Percentiles rank a stretch among this genome's conserved stretches.
Conservation (phyloP, 345 rosid species). For the Citrus maxima region DNA sequence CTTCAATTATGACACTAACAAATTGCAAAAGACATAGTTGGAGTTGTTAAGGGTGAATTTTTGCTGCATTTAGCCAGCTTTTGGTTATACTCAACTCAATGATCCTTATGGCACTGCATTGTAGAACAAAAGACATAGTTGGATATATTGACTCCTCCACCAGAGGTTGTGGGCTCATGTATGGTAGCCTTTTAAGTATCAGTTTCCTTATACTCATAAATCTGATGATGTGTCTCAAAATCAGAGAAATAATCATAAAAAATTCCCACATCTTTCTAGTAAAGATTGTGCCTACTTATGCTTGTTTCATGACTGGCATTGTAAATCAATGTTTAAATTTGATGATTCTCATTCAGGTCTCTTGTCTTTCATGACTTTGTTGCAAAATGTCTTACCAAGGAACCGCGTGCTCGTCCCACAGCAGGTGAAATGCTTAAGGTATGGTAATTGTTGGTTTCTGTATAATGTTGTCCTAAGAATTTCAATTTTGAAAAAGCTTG, state of each 20-base stretch:
- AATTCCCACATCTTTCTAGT: background rate
- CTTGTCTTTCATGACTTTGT: conserved; percentile 97
- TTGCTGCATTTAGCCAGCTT: background rate
- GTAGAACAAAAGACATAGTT: background rate
- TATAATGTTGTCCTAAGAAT: background rate
- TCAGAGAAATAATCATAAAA: background rate
- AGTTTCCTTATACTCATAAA: background rate
- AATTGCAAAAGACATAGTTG: background rate
- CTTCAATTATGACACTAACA: background rate
- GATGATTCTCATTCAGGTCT: conserved; percentile 56
- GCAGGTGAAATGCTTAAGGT: conserved; percentile 98
- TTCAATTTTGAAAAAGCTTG: background rate
- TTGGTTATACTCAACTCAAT: background rate
- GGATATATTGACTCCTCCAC: background rate
- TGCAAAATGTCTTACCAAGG: conserved; percentile 95
- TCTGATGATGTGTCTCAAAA: background rate
- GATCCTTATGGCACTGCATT: background rate
- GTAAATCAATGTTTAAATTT: conserved; percentile 9
- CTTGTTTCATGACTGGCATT: background rate
- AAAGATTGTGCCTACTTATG: background rate
- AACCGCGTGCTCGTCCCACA: conserved; percentile 90
- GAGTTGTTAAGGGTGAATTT: background rate
- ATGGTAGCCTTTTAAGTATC: background rate
- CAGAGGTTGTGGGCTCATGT: background rate
- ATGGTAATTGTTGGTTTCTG: conserved; percentile 9